Base-by-base conservation (phyloP, 192 early-diverging fungal species). In the Gamsiella multidivaricata region DNA sequence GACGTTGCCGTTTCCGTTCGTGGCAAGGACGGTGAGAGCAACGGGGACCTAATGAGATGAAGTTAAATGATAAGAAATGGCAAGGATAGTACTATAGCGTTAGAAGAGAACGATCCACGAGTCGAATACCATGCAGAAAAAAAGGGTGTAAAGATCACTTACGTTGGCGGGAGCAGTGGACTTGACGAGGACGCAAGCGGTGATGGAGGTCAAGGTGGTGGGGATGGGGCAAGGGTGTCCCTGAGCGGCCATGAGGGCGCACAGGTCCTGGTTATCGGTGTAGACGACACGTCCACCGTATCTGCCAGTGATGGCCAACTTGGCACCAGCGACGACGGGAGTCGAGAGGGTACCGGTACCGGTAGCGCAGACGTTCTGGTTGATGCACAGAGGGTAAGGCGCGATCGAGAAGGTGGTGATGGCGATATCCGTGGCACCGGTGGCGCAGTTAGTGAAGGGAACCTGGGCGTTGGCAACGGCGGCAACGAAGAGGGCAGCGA, bases 391-490 rank as follows among this genome's bases (percentile, higher is more conserved):
- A 53, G 65, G 78, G 62, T 65, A 83, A 72, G 82, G 83, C 41
- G 80, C 54, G 20, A 82, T 50, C 15, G 57, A 36, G 51, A 80
- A 75, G 72, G 61, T 73, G 75, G 70, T 67, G 61, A 79, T 72
- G 54, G 63, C 22, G 72, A 84, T 70, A 70, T 87, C 83, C 25
- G 60, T 61, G 71, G 83, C 65, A 65, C 70, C 64, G 67, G 74
- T 72, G 25, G 80, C 65, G 31, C 83, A 71, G 66, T 82, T 75
- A 20, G 56, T 78, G 31, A 59, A 70, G 50, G 69, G 55, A 63
- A 63, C 69, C 70, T 87, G 84, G 57, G 85, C 80, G 37, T 61
- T 69, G 41, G 73, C 84, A 32, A 82, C 49, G 15, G 65, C 59
- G 50, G 82, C 59, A 22, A 80, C 58, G 50, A 46, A n/a, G 45